phyloP scores from a whole-genome alignment of 331 rosid genomes.

The Stylosanthes scabra region DNA sequence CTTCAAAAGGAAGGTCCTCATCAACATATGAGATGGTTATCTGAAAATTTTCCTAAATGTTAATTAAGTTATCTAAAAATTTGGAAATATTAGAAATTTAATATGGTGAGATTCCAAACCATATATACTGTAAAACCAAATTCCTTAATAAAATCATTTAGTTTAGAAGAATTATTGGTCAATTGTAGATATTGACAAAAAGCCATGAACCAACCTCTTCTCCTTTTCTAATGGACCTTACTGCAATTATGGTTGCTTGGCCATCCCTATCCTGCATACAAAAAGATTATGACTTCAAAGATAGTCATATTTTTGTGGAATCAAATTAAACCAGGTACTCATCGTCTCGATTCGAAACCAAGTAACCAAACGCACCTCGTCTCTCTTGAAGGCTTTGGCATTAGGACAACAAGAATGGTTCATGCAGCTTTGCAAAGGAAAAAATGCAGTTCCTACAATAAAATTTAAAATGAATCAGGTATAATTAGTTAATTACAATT shows the following conservation, averaged over 20 bases:
- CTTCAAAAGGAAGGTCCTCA: conserved; percentile 78
- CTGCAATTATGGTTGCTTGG: conserved; percentile 83
- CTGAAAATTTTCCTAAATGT: conserved; percentile 54
- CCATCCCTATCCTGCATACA: conserved; percentile 87
- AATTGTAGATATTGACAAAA: conserved; percentile 2
- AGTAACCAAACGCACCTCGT: conserved; percentile 59
- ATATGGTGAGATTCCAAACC: neutral
- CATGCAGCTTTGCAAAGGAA: conserved; percentile 91
- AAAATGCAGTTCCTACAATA: conserved; percentile 82
- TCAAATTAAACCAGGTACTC: conserved; percentile 3
- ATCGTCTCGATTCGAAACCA: conserved; percentile 14
- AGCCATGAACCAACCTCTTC: conserved; percentile 69
- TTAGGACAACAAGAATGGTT: conserved; percentile 97
- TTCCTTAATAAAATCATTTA: neutral
- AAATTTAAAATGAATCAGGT: conserved; percentile 14
- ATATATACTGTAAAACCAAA: neutral
- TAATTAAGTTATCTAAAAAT: conserved; percentile 21
- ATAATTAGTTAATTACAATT: neutral
- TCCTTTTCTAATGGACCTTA: conserved; percentile 65
- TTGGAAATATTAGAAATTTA: neutral
- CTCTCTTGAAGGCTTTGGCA: conserved; percentile 96
- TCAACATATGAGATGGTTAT: conserved; percentile 92
- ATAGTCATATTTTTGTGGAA: conserved; percentile 17
- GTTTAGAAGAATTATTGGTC: neutral
- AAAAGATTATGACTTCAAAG: conserved; percentile 5